phyloP scores from a whole-genome alignment of 768 basidiomycete genomes.

The Boletus bicolor region DNA sequence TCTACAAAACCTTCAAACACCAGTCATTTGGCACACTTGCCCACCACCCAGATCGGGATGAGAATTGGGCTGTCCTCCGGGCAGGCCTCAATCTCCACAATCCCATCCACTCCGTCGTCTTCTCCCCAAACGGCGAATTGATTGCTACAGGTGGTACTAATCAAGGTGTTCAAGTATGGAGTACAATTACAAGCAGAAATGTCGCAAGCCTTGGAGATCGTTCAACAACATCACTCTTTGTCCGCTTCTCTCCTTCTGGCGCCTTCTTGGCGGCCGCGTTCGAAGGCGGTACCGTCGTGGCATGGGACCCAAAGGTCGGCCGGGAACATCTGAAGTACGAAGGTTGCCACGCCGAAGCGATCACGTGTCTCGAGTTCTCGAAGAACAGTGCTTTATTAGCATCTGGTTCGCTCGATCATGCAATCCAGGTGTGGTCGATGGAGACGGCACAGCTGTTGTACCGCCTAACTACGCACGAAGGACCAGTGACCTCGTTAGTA shows the following conservation, averaged over 20 bases:
- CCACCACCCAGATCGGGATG: background rate
- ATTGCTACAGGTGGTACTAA: conserved; percentile 14
- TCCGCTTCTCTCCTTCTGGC: conserved; percentile 21
- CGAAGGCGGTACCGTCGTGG: conserved; percentile 9
- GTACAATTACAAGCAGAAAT: conserved; percentile 17
- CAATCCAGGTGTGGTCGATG: conserved; percentile 24
- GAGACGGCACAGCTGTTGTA: conserved; percentile 11
- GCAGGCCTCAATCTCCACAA: background rate
- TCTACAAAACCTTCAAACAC: conserved; percentile 10
- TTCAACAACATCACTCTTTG: conserved; percentile 6
- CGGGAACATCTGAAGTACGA: conserved; percentile 16
- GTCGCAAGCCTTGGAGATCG: conserved; percentile 18
- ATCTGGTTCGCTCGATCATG: conserved; percentile 17
- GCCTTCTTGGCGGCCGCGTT: conserved; percentile 19
- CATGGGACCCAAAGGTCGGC: conserved; percentile 23
- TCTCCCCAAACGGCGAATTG: conserved; percentile 9
- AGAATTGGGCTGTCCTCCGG: background rate
- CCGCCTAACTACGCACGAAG: conserved; percentile 14
- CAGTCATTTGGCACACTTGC: conserved; percentile 1
- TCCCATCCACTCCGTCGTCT: conserved; percentile 14
- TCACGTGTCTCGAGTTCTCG: conserved; percentile 23
- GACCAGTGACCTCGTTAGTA: conserved; percentile 14
- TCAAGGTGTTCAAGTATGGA: conserved; percentile 25
- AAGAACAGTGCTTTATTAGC: conserved; percentile 10
- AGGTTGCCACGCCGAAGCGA: conserved; percentile 7